Evolutionary conservation across 1,139 yeast genomes (phyloP), one percentile per base, ranked within the genome.

Genomic region (Eremothecium gossypii): DNA sequence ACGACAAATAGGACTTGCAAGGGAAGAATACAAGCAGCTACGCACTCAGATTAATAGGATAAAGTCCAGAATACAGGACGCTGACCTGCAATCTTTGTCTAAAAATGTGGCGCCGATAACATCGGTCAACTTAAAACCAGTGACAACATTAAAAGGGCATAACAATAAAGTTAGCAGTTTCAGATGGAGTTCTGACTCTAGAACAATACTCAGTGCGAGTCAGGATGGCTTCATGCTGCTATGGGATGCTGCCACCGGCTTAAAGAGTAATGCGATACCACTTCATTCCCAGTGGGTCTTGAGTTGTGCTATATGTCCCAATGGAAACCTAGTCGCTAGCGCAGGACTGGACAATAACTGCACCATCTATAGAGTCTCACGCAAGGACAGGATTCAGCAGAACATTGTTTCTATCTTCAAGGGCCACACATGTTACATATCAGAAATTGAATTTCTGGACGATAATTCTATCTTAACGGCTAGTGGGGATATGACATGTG

Each of bases 221-320:
- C 95, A 85, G 58, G 96, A 89, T 62, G 96, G 96, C 2, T 83
- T 76, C 55, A 70, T 86, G 69, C 70, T 89, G 38, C 63, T 86
- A 27, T 89, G 96, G 96, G 91, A 87, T 59, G 73, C 87, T 0
- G 67, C 73, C 2, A 75, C 85, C 1, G 91, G 91, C 2, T 67
- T 74, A 50, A 89, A 89, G 57, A 70, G 74, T 44, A 77, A 79
- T 47, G 87, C 87, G 1, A 75, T 87, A 12, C 71, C 76, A 6
- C 63, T 81, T 45, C 83, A 79, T 44, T 83, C 82, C 43, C 80
- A 79, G 37, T 87, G 94, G 85, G 86, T 83, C 1, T 69, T 85
- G 43, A 66, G 85, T 1, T 80, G 94, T 65, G 86, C 82, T 2
- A 71, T 77, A 32, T 76, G 91, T 1, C 86, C 87, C 0, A 71